These are phyloP conservation scores for Scheffersomyces quercinus DNA, from an alignment of 1,139 yeast genomes.

Conservation along the genomic window DNA sequence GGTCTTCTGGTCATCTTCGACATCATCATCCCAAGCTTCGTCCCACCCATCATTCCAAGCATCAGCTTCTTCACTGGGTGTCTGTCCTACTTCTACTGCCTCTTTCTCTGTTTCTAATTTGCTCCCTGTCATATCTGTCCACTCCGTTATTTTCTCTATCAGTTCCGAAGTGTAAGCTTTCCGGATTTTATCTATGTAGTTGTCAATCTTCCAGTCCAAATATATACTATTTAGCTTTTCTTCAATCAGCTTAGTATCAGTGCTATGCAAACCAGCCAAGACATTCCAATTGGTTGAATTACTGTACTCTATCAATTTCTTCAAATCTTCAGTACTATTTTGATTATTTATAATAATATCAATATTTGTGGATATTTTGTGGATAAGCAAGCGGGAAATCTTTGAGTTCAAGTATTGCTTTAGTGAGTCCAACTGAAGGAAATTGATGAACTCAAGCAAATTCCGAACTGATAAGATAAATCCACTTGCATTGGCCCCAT, in stretches of 20 bases:
- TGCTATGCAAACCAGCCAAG: conserved; percentile 19
- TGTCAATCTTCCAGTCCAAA: conserved; percentile 31
- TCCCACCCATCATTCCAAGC: conserved; percentile 21
- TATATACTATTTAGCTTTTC: conserved; percentile 25
- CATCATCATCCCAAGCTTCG: conserved; percentile 18
- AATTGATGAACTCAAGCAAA: conserved; percentile 33
- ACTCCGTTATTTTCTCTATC: conserved; percentile 3
- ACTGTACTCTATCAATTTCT: conserved; percentile 23
- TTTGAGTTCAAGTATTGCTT: conserved; percentile 30
- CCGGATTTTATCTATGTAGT: conserved; percentile 14
- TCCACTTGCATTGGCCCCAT: neutral
- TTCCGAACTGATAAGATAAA: conserved; percentile 24
- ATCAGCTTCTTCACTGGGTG: conserved; percentile 9
- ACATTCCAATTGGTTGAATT: conserved; percentile 32
- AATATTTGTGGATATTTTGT: conserved; percentile 32
- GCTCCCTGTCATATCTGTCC: conserved; percentile 1
- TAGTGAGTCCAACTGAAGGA: conserved; percentile 21
- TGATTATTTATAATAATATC: conserved; percentile 22
- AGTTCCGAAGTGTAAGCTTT: conserved; percentile 11
- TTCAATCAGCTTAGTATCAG: conserved; percentile 10
- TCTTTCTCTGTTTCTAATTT: neutral
- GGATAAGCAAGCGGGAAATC: conserved; percentile 31
- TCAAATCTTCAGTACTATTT: conserved; percentile 18
- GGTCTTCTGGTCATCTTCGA: conserved; percentile 3
- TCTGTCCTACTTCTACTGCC: conserved; percentile 1